Percentiles rank a stretch among this genome's conserved stretches.
Evolutionary conservation across 805 yeast genomes (phyloP).

Genomic region (Wickerhamomyces queroliae): DNA sequence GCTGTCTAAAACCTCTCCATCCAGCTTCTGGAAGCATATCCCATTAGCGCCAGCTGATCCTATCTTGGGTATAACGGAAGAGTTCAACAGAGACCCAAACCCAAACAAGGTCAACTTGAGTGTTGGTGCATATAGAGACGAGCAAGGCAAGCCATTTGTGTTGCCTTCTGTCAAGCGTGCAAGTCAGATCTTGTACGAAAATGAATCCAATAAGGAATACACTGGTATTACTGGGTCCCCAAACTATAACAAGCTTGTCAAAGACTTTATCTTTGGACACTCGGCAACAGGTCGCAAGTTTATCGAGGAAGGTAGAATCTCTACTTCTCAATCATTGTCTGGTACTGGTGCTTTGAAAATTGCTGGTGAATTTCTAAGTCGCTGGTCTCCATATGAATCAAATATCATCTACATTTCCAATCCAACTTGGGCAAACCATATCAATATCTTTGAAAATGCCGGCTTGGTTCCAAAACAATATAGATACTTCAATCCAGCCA

Average conservation of each 20-base stretch:
- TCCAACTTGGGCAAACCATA: constrained; percentile 95
- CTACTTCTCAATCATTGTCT: constrained; percentile 82
- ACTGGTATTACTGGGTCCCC: constrained; percentile 81
- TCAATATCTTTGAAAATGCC: constrained; percentile 68
- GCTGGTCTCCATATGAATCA: constrained; percentile 47
- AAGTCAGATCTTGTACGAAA: constrained; percentile 42
- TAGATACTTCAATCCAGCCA: constrained; percentile 60
- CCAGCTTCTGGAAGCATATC: not conserved
- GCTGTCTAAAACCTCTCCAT: not conserved
- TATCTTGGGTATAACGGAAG: constrained; percentile 73
- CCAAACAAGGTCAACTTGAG: constrained; percentile 46
- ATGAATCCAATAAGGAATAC: constrained; percentile 67
- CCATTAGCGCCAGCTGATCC: constrained; percentile 75
- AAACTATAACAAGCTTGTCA: constrained; percentile 59
- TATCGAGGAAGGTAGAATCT: constrained; percentile 53
- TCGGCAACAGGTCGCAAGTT: constrained; percentile 51
- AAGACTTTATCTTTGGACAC: constrained; percentile 66
- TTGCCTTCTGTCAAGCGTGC: constrained; percentile 71
- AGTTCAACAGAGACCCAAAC: constrained; percentile 61
- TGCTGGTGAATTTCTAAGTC: constrained; percentile 67
- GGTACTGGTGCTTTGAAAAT: constrained; percentile 95
- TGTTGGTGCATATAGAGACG: constrained; percentile 82
- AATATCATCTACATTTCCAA: constrained; percentile 59
- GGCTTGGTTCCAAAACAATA: constrained; percentile 62
- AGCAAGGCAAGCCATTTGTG: constrained; percentile 82